Base-by-base conservation (phyloP, 352 stramenopile genomes). In the Phytophthora ramorum region DNA sequence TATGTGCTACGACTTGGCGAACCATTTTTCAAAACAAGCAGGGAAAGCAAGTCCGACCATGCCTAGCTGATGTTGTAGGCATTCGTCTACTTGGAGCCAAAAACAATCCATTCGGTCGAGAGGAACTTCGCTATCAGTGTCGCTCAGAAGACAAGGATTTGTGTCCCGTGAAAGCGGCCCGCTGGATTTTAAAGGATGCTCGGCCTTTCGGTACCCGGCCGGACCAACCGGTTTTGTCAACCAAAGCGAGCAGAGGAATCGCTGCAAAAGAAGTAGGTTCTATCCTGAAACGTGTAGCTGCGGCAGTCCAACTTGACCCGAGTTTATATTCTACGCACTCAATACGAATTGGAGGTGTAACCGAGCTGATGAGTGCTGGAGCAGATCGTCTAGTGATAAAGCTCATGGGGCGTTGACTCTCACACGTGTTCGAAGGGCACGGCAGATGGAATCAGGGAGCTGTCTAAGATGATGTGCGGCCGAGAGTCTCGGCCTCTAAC, bases 61-160 rank as follows among this genome's bases (percentile, higher is more conserved):
- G 9, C 4, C 43, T 35, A 45, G 53, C 43, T 0, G 26, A 16
- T 3, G 13, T 53, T 6, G 43, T 45, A 5, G 43, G 53, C 0
- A n/a, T 61, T 13, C 41, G 20, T 6, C 17, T 61, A 12, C 17
- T 17, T 3, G 53, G 53, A 6, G 53, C 41, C 0, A 61, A 61
- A 26, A 61, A 61, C 17, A 61, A 53, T 10, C 41, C 53, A 10
- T 61, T 24, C n/a, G 53, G 40, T 2, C 40, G 53, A 2, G 49
- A 57, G 10, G 49, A 44, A 4, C 13, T 6, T 3, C 49, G 49
- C 1, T 57, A 19, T 32, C 30, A 45, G n/a, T 16, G 30, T 3
- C 16, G 17, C 2, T 46, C 49, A 7, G 34, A 32, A 3, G 19
- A 57, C 24, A 2, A 16, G 7, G 37, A 46, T 16, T n/a, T 44